These are phyloP conservation scores for Ephemerocybe angulata DNA, from an alignment of 768 basidiomycete genomes.

Conservation along the genomic window DNA sequence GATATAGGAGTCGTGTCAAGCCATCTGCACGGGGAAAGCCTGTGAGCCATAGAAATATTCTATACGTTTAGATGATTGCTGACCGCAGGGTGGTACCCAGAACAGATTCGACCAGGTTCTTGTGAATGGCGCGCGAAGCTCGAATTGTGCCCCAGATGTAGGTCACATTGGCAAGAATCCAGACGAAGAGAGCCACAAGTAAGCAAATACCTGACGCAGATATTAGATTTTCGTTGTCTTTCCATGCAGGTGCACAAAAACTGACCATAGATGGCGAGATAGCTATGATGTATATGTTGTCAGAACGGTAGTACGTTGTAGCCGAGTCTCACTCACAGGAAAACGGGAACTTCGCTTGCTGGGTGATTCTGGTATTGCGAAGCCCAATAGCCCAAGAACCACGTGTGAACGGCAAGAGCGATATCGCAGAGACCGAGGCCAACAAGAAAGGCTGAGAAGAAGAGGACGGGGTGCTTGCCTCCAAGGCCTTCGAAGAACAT, in stretches of 20 bases:
- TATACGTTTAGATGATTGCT: background rate
- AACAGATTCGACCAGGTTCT: slow-evolving; percentile 46
- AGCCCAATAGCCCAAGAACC: slow-evolving; percentile 46
- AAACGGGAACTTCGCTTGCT: slow-evolving; percentile 30
- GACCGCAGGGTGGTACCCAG: slow-evolving; percentile 59
- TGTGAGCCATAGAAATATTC: background rate
- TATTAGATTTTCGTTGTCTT: background rate
- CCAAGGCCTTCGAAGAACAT: slow-evolving; percentile 34
- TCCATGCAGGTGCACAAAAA: background rate
- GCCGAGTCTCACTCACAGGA: slow-evolving; percentile 27
- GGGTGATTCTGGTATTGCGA: slow-evolving; percentile 35
- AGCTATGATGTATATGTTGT: slow-evolving; percentile 29
- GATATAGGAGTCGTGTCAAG: slow-evolving; percentile 39
- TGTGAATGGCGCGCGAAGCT: slow-evolving; percentile 52
- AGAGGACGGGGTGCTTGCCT: slow-evolving; percentile 28
- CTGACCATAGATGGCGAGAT: slow-evolving; percentile 39
- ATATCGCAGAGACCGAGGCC: slow-evolving; percentile 25
- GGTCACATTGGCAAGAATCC: slow-evolving; percentile 30
- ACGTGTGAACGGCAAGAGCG: slow-evolving; percentile 31
- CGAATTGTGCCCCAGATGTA: slow-evolving; percentile 46
- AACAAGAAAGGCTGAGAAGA: slow-evolving; percentile 28
- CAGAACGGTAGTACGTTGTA: slow-evolving; percentile 12
- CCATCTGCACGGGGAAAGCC: slow-evolving; percentile 31
- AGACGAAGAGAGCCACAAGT: slow-evolving; percentile 21
- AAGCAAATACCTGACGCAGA: slow-evolving; percentile 8